Evolutionary conservation across 176 grass and related monocot genomes (phyloP).

Genomic region (Calamus simplicifolius): DNA sequence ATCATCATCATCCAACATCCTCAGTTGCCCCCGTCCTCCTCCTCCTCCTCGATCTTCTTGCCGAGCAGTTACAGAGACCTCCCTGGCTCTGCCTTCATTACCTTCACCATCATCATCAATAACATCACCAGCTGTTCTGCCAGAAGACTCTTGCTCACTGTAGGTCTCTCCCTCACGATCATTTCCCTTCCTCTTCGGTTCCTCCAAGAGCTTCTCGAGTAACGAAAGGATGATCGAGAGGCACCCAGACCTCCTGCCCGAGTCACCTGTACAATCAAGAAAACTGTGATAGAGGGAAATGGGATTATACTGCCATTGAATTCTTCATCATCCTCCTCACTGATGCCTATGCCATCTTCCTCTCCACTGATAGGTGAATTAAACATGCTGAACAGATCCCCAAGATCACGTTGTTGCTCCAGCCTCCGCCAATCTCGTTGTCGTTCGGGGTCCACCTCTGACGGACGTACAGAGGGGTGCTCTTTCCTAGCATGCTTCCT

Average conservation of each 20-base stretch:
- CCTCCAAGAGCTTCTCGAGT: conserved; percentile 4
- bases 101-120: background rate
- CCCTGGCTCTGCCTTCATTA: conserved; percentile 7
- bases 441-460: conserved; percentile 65
- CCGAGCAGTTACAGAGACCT: too few species aligned
- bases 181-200: conserved; percentile 15
- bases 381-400: conserved; percentile 85
- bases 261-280: conserved; percentile 46
- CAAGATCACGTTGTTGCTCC: conserved; percentile 75
- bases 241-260: background rate
- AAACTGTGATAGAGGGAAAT: conserved; percentile 39
- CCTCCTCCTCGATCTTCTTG: too few species aligned
- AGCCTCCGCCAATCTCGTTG: conserved; percentile 68
- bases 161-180: conserved; percentile 19
- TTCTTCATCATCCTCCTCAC: conserved; percentile 36
- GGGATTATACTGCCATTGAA: conserved; percentile 11
- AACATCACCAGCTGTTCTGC: conserved; percentile 3
- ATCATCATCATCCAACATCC: too few species aligned
- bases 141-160: background rate
- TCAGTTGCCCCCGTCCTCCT: too few species aligned
- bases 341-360: conserved; percentile 3
- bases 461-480: conserved; percentile 51
- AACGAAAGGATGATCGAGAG: conserved; percentile 3
- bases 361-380: conserved; percentile 30
- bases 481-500: conserved; percentile 70